phyloP scores from a whole-genome alignment of 805 yeast species.

The Monosporozyma aquatica region DNA sequence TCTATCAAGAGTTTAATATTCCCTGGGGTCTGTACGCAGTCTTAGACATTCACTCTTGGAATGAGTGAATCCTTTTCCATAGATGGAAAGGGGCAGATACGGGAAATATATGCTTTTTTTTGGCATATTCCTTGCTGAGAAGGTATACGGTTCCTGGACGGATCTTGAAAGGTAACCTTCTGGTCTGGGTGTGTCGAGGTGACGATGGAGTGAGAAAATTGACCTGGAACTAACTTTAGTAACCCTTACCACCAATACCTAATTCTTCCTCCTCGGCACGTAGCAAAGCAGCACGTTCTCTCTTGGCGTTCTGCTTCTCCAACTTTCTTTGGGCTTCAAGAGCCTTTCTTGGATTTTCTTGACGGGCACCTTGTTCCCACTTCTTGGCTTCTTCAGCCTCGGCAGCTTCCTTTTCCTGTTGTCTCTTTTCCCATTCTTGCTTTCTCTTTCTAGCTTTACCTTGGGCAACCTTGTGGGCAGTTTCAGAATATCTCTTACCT shows the following conservation, averaged over 20 bases:
- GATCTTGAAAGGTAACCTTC: background rate
- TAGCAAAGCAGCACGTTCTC: slow-evolving; percentile 21
- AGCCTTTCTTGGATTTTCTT: slow-evolving; percentile 15
- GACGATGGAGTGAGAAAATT: too few species aligned
- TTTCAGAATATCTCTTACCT: slow-evolving; percentile 26
- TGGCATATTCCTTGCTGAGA: too few species aligned
- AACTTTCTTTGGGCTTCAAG: slow-evolving; percentile 14
- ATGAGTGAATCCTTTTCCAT: background rate
- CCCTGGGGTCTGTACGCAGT: too few species aligned
- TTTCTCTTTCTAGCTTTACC: slow-evolving; percentile 24
- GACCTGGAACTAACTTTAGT: slow-evolving; percentile 1
- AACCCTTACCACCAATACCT: slow-evolving; percentile 16
- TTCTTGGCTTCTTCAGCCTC: slow-evolving; percentile 21
- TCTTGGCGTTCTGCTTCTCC: slow-evolving; percentile 16
- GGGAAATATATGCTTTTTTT: too few species aligned
- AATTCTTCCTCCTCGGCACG: slow-evolving; percentile 21
- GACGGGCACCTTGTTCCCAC: slow-evolving; percentile 21
- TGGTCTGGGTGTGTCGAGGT: too few species aligned
- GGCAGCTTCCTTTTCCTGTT: slow-evolving; percentile 11
- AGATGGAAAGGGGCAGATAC: background rate
- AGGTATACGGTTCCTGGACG: background rate
- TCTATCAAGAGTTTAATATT: too few species aligned
- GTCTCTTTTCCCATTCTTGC: slow-evolving; percentile 18
- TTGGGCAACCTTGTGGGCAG: slow-evolving; percentile 24
- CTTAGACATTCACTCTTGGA: too few species aligned